Evolutionary conservation across 257 asterid genomes (phyloP), one percentile per base, ranked within the genome.

Genomic region (Gentiana straminea): DNA sequence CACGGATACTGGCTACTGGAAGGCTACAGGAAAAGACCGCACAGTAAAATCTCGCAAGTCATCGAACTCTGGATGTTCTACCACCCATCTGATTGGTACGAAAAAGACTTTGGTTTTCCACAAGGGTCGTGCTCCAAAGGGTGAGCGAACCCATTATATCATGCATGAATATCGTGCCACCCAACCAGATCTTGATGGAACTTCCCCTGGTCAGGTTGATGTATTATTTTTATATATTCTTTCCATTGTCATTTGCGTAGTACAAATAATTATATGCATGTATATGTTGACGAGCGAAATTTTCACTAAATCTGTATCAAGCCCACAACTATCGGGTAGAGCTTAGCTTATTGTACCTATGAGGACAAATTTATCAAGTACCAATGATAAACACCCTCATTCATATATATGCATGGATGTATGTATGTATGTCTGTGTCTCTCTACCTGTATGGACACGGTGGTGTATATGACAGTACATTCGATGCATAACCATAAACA

Each of bases 91-190:
- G 53, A 75, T 86, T 74, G 96, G 96, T 63, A 78, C 71, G 83
- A 86, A 86, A 77, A 86, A 86, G 76, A 84, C 95, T 64, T 75
- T 86, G 60, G 94, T 86, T 62, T 86, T 84, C 72, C 68, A 84
- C 72, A 76, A 48, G 77, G 95, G 95, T 49, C 92, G 95, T 64
- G 95, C 95, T 57, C 95, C 95, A 8, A 82, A 81, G 69, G 95
- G 89, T 35, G 86, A 84, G 68, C 87, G 94, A 24, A 79, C 89
- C 9, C 74, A 73, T 68, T 86, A 94, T 94, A 77, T 86, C 61
- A 76, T 86, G 86, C 95, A 86, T 65, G 95, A 86, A 68, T 86
- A 86, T 74, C 94, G 94, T 58, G 80, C 82, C 51, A 86, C 88
- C 39, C 91, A 84, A 69, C 86, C 87, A 12, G 90, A 82, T 70